Percentiles rank a stretch among this genome's conserved stretches.
phyloP scores from a whole-genome alignment of 2,329 filamentous ascomycete species.

The Hyphodiscus sp. region DNA sequence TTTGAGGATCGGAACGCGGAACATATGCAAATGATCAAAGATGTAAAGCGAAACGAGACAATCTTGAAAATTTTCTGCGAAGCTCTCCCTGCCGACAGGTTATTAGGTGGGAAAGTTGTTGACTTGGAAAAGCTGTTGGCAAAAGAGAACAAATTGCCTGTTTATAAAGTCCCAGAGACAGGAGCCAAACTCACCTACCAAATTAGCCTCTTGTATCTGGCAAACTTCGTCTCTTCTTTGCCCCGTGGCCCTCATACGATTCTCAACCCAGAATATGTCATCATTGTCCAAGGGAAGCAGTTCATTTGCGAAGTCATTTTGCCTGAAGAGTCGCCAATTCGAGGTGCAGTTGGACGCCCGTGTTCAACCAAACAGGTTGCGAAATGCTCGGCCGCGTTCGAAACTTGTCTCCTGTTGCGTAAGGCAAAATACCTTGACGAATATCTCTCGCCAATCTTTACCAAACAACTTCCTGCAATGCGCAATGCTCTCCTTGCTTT shows the following conservation, averaged over 20 bases:
- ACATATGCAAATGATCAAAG: conserved; percentile 50
- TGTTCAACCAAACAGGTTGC: conserved; percentile 68
- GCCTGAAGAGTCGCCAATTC: conserved; percentile 67
- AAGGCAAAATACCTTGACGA: conserved; percentile 63
- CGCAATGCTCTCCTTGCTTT: conserved; percentile 81
- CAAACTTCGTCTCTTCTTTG: conserved; percentile 67
- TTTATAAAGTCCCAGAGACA: conserved; percentile 55
- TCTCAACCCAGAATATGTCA: conserved; percentile 51
- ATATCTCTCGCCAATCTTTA: conserved; percentile 66
- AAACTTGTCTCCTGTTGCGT: conserved; percentile 66
- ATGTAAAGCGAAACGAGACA: conserved; percentile 54
- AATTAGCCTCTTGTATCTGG: conserved; percentile 64
- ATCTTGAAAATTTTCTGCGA: conserved; percentile 71
- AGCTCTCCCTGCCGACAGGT: conserved; percentile 65
- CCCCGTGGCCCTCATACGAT: conserved; percentile 37
- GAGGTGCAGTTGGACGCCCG: conserved; percentile 54
- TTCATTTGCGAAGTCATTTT: conserved; percentile 76
- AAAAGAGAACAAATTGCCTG: conserved; percentile 33
- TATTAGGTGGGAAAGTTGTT: conserved; percentile 54
- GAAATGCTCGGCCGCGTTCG: conserved; percentile 84
- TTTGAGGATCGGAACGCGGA: conserved; percentile 61
- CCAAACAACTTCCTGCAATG: conserved; percentile 69
- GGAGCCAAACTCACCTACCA: conserved; percentile 75
- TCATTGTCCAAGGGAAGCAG: conserved; percentile 47
- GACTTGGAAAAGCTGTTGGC: conserved; percentile 50